Conservation (phyloP, 441 rosid genomes). For the Gossypium davidsonii region DNA sequence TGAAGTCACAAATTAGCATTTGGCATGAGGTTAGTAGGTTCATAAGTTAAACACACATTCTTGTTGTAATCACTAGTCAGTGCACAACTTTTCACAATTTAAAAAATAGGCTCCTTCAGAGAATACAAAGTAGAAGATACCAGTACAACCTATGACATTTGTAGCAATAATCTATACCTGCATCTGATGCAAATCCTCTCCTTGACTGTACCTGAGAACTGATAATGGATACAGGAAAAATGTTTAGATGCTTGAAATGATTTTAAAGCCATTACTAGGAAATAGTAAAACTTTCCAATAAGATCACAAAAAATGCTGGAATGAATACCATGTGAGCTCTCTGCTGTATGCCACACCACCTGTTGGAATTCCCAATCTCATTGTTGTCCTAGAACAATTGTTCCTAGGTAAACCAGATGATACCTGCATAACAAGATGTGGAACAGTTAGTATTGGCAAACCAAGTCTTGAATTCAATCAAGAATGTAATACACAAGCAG, state of each 20-base stretch:
- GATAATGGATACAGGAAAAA: slow-evolving; percentile 20
- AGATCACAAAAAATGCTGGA: background rate
- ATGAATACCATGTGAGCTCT: slow-evolving; percentile 32
- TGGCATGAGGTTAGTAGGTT: background rate
- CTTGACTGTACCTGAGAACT: slow-evolving; percentile 45
- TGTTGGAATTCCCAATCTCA: slow-evolving; percentile 29
- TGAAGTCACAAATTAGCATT: background rate
- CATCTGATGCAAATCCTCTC: slow-evolving; percentile 72
- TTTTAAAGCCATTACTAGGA: background rate
- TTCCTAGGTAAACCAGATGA: slow-evolving; percentile 28
- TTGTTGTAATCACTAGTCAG: background rate
- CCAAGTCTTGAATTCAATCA: slow-evolving; percentile 1
- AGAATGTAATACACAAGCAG: background rate
- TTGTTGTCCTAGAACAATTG: slow-evolving; percentile 24
- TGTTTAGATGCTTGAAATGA: background rate
- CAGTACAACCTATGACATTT: background rate
- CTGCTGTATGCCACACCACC: slow-evolving; percentile 24
- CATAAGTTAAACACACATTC: background rate
- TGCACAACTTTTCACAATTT: background rate
- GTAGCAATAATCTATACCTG: slow-evolving; percentile 39
- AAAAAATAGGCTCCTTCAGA: background rate
- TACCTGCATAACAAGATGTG: slow-evolving; percentile 31
- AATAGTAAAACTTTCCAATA: background rate
- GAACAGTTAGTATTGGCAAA: background rate
- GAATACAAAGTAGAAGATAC: background rate